Base-by-base conservation (phyloP, 2,329 filamentous ascomycete species). In the Aspergillus terreus region DNA sequence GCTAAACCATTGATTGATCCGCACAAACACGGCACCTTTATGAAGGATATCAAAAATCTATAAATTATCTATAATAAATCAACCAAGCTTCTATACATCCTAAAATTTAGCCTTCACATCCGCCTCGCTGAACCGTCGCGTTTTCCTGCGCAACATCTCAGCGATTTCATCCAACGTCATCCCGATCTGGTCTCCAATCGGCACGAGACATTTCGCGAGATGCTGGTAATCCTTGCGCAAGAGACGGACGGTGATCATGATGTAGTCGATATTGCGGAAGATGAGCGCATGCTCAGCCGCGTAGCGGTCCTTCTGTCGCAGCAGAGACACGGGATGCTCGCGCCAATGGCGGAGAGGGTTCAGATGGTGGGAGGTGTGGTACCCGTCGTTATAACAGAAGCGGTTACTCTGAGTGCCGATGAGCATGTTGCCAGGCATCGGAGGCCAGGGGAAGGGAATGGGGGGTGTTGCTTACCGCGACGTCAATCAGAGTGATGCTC, bases 341-440 rank as follows among this genome's bases (percentile, higher is more conserved):
- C 88, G 84, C 88, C 88, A 92, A 73, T 92, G 89, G 1, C 88
- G 82, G 25, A 53, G 54, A 2, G 60, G 60, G 43, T 63, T 53
- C 6, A 63, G 49, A 35, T 63, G 60, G 44, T 63, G 60, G 7
- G 86, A 89, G 6, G 87, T 91, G 70, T 91, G 87, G 68, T 90
- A 91, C 57, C 88, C 88, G 61, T 91, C 88, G 61, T 92, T 91
- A 78, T 86, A 91, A 73, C 86, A 92, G 70, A 86, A 86, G 33
- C 88, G 85, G 68, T 92, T 92, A 70, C 84, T 88, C 87, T 90
- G 60, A 38, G 21, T 42, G 4, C 10, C 6, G 4, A 32, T 58
- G 21, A 56, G 53, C 47, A n/a, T 46, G 12, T 19, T 38, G 14
- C 19, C 19, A 19, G 19, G 19, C 19, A 19, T 19, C 19, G 19